Evolutionary conservation across 192 early-diverging fungal species (phyloP).

Genomic region (Coemansia sp.): DNA sequence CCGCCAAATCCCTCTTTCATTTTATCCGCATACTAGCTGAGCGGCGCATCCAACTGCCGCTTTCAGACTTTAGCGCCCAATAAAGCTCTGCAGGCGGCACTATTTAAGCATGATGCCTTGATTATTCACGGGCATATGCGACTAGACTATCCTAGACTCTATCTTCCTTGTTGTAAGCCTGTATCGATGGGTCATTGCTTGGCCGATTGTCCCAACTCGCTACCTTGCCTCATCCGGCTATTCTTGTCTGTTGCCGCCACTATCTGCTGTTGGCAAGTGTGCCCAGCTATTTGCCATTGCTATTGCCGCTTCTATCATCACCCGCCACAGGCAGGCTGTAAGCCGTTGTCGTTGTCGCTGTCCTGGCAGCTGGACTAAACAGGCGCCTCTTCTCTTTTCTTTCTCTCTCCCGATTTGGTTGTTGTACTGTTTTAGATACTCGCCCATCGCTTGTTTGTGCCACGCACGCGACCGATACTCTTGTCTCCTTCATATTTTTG

Average conservation of each 20-base stretch:
- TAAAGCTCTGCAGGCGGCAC: not conserved
- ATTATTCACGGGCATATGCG: not conserved
- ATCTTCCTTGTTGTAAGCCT: conserved; percentile 9
- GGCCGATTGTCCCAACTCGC: conserved; percentile 25
- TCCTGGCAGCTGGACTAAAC: not conserved
- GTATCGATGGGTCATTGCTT: conserved; percentile 39
- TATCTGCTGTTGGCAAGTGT: not conserved
- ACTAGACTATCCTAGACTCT: conserved; percentile 15
- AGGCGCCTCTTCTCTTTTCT: not conserved
- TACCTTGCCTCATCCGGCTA: conserved; percentile 17
- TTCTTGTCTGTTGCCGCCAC: conserved; percentile 8
- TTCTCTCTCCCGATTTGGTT: conserved; percentile 5
- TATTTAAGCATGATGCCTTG: conserved; percentile 16
- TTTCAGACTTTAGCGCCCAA: not conserved
- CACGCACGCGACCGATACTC: conserved; percentile 7
- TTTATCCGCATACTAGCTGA: conserved; percentile 1
- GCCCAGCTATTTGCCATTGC: not conserved
- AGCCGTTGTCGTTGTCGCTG: not conserved
- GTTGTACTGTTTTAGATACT: conserved; percentile 13
- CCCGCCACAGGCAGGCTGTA: conserved; percentile 3
- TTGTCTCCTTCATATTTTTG: not conserved
- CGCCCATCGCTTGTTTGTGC: not conserved
- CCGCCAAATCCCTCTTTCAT: not conserved
- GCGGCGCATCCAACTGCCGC: not conserved
- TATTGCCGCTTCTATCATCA: not conserved